These are phyloP conservation scores for Pestalotiopsis sp. DNA, from an alignment of 2,329 filamentous ascomycete species.

Conservation along the genomic window DNA sequence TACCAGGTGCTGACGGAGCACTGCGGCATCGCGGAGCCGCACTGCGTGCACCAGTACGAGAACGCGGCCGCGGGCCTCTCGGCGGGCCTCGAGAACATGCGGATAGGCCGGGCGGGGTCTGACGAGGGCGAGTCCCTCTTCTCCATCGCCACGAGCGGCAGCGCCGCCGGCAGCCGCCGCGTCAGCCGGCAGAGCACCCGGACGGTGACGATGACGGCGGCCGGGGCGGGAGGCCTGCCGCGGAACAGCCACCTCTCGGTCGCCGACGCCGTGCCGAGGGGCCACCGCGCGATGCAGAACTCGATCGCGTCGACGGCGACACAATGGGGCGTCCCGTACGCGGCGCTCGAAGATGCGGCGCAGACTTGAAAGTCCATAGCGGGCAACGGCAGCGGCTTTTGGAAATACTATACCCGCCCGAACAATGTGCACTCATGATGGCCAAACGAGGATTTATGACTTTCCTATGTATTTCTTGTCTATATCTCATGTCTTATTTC, in stretches of 20 bases:
- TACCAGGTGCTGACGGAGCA: slow-evolving; percentile 54
- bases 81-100: slow-evolving; percentile 33
- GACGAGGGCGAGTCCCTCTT: not conserved
- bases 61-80: slow-evolving; percentile 13
- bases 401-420: not conserved
- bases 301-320: not conserved
- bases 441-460: not conserved
- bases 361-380: not conserved
- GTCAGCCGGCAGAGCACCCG: not conserved
- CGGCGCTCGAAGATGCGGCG: not conserved
- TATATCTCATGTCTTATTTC: not conserved
- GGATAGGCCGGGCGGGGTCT: slow-evolving; percentile 23
- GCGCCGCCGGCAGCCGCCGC: not conserved
- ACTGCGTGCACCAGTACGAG: slow-evolving; percentile 55
- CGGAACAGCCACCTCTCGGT: not conserved
- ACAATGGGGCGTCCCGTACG: not conserved
- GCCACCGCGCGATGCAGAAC: not conserved
- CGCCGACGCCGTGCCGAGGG: not conserved
- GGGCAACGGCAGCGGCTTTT: not conserved
- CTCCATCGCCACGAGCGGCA: not conserved
- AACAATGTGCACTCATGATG: not conserved
- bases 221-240: not conserved
- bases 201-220: not conserved
- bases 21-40: slow-evolving; percentile 51
- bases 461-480: too few relatives aligned